Evolutionary conservation across 2,329 filamentous ascomycete genomes (phyloP).

Genomic region (Fusarium compactum): DNA sequence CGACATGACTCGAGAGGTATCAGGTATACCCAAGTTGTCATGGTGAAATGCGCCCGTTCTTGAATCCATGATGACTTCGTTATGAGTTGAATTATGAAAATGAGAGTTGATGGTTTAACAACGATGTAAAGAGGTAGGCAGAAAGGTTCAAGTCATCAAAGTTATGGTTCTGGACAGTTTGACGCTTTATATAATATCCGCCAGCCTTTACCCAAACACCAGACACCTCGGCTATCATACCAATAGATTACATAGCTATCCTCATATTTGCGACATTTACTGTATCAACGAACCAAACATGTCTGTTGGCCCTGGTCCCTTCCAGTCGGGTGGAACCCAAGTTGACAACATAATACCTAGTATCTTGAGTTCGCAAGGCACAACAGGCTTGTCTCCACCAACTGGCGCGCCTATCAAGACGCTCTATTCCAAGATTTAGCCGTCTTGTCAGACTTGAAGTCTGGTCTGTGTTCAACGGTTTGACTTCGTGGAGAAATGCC

Average conservation of each 20-base stretch:
- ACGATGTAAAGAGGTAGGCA: neutral
- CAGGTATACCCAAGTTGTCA: constrained; percentile 64
- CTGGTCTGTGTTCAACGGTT: constrained; percentile 2
- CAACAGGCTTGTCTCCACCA: constrained; percentile 24
- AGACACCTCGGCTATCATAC: constrained; percentile 17
- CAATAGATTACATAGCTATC: constrained; percentile 14
- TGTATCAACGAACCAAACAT: constrained; percentile 29
- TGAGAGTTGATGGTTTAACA: neutral
- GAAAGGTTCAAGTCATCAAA: constrained; percentile 8
- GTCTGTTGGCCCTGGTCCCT: constrained; percentile 24
- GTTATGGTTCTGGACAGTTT: constrained; percentile 9
- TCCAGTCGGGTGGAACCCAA: constrained; percentile 24
- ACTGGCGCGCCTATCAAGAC: constrained; percentile 37
- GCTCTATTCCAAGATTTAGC: constrained; percentile 26
- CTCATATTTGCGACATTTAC: constrained; percentile 36
- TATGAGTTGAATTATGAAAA: neutral
- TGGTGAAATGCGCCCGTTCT: constrained; percentile 67
- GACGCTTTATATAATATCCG: constrained; percentile 27
- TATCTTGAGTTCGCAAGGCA: constrained; percentile 29
- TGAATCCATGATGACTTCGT: constrained; percentile 55
- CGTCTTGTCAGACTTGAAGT: constrained; percentile 14
- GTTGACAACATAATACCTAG: constrained; percentile 8
- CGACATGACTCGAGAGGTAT: constrained; percentile 66
- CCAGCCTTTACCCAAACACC: constrained; percentile 11
- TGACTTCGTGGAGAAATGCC: constrained; percentile 7